phyloP scores from a whole-genome alignment of 345 rosid genomes.

The Eucalyptus sp. region DNA sequence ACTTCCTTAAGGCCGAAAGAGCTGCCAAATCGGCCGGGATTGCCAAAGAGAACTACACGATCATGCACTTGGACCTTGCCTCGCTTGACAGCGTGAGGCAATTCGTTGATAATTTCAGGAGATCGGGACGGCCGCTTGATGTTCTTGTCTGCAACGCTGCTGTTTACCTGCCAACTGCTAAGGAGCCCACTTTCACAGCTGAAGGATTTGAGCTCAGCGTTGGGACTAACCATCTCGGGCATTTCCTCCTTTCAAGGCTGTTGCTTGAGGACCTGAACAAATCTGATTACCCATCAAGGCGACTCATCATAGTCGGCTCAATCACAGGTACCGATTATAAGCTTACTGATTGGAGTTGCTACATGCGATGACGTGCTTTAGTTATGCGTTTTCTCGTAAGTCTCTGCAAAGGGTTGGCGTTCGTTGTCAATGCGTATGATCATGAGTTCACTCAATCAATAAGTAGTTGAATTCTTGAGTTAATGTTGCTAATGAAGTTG shows the following conservation, averaged over 20 bases:
- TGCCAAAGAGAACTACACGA: slow-evolving; percentile 65
- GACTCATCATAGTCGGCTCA: slow-evolving; percentile 91
- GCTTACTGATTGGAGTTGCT: neutral
- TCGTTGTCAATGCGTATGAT: neutral
- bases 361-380: neutral
- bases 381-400: neutral
- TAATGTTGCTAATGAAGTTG: neutral
- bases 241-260: slow-evolving; percentile 75
- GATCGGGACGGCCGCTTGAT: slow-evolving; percentile 61
- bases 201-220: slow-evolving; percentile 95
- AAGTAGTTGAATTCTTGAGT: neutral
- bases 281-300: slow-evolving; percentile 80
- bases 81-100: slow-evolving; percentile 88
- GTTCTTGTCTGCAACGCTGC: slow-evolving; percentile 95
- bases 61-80: slow-evolving; percentile 92
- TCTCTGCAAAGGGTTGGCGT: neutral
- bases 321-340: slow-evolving; percentile 54
- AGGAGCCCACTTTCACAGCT: slow-evolving; percentile 83
- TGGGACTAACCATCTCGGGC: slow-evolving; percentile 97
- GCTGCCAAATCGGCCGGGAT: slow-evolving; percentile 87
- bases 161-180: slow-evolving; percentile 83
- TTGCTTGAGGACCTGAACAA: slow-evolving; percentile 69
- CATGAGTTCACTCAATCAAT: neutral
- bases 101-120: slow-evolving; percentile 57
- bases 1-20: slow-evolving; percentile 83